These are phyloP conservation scores for Parachlorella kessleri DNA, from an alignment of 139 green algal genomes.

Conservation along the genomic window DNA sequence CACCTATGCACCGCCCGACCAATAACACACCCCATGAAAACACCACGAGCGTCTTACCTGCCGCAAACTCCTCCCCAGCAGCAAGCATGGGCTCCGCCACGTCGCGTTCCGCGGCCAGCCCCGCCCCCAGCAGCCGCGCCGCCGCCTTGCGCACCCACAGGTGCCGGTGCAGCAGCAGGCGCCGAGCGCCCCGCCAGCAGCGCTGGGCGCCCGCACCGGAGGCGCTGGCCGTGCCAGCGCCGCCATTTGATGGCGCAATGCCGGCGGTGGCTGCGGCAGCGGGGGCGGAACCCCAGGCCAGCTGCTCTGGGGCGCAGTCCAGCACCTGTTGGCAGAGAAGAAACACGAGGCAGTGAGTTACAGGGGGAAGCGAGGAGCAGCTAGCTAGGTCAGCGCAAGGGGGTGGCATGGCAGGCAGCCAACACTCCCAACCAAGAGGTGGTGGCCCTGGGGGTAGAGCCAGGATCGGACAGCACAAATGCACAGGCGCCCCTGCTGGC, in stretches of 20 bases:
- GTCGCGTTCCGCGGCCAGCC: slow-evolving; percentile 41
- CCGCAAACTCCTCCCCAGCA: slow-evolving; percentile 5
- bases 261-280: too few species aligned
- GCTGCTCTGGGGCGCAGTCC: slow-evolving; percentile 24
- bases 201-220: neutral
- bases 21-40: too few species aligned
- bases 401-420: too few species aligned
- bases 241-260: neutral
- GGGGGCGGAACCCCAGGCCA: neutral
- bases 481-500: too few species aligned
- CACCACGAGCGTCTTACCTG: slow-evolving; percentile 15
- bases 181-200: slow-evolving; percentile 16
- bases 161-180: slow-evolving; percentile 65
- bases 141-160: slow-evolving; percentile 86
- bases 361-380: too few species aligned
- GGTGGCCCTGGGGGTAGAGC: too few species aligned
- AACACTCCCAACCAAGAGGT: too few species aligned
- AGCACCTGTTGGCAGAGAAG: slow-evolving; percentile 4
- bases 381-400: too few species aligned
- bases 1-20: too few species aligned
- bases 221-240: neutral
- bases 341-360: neutral
- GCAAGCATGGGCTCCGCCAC: slow-evolving; percentile 42
- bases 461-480: too few species aligned
- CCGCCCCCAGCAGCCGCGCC: slow-evolving; percentile 67